Evolutionary conservation across 352 stramenopile genomes (phyloP).

Genomic region (Pythium apleroticum): DNA sequence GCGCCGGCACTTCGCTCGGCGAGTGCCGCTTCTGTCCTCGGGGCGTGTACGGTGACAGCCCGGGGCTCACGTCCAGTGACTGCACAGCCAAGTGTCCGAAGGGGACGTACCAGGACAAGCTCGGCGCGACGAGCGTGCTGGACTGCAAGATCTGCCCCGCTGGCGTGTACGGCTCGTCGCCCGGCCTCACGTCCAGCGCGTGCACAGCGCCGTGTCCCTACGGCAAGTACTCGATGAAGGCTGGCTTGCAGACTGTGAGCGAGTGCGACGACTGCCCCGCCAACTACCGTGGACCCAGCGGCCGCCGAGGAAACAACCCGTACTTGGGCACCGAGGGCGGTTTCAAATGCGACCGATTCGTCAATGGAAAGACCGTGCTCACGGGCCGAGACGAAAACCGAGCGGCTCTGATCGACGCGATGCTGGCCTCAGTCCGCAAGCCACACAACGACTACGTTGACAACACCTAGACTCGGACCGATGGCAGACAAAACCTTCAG

Average conservation of each 20-base stretch:
- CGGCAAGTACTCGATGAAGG: constrained; percentile 66
- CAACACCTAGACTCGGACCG: constrained; percentile 21
- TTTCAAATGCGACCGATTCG: constrained; percentile 61
- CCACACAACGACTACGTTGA: constrained; percentile 32
- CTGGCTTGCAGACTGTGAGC: constrained; percentile 51
- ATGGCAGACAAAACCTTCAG: not conserved
- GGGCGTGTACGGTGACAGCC: constrained; percentile 70
- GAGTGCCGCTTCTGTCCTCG: constrained; percentile 75
- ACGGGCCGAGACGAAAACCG: constrained; percentile 40
- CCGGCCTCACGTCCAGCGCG: constrained; percentile 50
- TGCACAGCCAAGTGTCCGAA: constrained; percentile 75
- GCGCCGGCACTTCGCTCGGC: constrained; percentile 40
- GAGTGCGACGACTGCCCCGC: constrained; percentile 61
- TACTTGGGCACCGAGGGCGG: constrained; percentile 39
- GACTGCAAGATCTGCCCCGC: constrained; percentile 68
- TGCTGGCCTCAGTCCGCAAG: constrained; percentile 24
- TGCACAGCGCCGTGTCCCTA: constrained; percentile 65
- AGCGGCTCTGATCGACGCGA: constrained; percentile 34
- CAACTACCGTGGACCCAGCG: constrained; percentile 60
- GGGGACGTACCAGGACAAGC: constrained; percentile 65
- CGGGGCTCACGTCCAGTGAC: constrained; percentile 53
- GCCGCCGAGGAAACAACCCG: constrained; percentile 54
- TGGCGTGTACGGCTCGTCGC: constrained; percentile 55
- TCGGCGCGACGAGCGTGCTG: constrained; percentile 54
- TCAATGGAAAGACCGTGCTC: constrained; percentile 45